phyloP scores from a whole-genome alignment of 352 stramenopile genomes.

The Phytophthora brassicae region DNA sequence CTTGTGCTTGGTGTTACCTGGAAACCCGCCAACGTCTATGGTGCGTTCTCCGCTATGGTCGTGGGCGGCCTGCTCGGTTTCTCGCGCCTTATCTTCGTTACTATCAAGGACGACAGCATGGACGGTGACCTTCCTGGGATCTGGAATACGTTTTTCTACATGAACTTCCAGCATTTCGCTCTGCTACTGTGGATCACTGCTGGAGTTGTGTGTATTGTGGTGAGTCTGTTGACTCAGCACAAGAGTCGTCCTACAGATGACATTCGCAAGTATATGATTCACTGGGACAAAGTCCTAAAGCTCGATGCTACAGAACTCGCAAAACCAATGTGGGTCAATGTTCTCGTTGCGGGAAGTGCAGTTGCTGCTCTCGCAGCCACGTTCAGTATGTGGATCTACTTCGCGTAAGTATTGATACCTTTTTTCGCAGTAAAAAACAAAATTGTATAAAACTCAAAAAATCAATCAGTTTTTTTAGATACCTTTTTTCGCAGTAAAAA shows the following conservation, averaged over 20 bases:
- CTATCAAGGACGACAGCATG: constrained; percentile 47
- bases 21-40: constrained; percentile 52
- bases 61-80: constrained; percentile 49
- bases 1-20: constrained; percentile 57
- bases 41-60: constrained; percentile 52
- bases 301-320: constrained; percentile 49
- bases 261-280: constrained; percentile 51
- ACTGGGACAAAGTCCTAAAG: constrained; percentile 54
- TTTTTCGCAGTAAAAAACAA: background rate
- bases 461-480: constrained; percentile 21
- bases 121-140: constrained; percentile 42
- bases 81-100: constrained; percentile 58
- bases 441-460: constrained; percentile 27
- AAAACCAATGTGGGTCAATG: constrained; percentile 54
- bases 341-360: constrained; percentile 41
- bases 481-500: background rate
- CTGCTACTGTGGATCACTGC: constrained; percentile 55
- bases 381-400: constrained; percentile 63
- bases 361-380: constrained; percentile 45
- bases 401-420: constrained; percentile 35
- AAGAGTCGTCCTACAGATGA: constrained; percentile 39
- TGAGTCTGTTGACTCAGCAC: constrained; percentile 51
- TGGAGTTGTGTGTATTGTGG: constrained; percentile 47
- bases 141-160: constrained; percentile 63
- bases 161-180: constrained; percentile 75